phyloP scores from a whole-genome alignment of 331 rosid genomes.

The Malus hybrid region DNA sequence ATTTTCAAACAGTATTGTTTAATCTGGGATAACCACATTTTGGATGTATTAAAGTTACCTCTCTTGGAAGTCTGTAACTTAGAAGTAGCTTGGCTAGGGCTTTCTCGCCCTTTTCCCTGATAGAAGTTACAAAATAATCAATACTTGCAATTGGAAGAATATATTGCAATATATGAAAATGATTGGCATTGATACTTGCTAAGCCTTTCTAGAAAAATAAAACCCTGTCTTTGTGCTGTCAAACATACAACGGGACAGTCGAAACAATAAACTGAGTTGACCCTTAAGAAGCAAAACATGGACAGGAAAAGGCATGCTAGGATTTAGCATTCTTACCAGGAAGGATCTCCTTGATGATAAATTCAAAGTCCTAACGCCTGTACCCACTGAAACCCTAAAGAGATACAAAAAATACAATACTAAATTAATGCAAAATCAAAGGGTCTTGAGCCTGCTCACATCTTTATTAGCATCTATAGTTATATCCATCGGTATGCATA shows the following conservation, averaged over 20 bases:
- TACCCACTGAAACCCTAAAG: constrained; percentile 43
- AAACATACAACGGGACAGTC: neutral
- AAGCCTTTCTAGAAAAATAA: neutral
- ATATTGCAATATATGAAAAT: neutral
- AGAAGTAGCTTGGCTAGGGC: neutral
- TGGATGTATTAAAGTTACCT: constrained; percentile 5
- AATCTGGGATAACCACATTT: constrained; percentile 1
- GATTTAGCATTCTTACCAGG: constrained; percentile 35
- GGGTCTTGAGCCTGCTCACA: neutral
- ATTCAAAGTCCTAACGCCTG: constrained; percentile 23
- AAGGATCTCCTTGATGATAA: constrained; percentile 43
- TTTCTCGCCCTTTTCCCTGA: constrained; percentile 41
- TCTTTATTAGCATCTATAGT: neutral
- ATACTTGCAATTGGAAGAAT: neutral
- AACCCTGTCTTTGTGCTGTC: neutral
- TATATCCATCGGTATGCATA: neutral
- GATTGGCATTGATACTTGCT: neutral
- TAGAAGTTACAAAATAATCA: constrained; percentile 3
- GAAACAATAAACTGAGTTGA: neutral
- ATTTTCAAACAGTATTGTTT: neutral
- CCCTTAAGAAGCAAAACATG: neutral
- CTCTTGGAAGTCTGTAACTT: too few relatives aligned
- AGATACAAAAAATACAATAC: constrained; percentile 13
- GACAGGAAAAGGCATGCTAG: neutral
- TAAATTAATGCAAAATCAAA: neutral